Base-by-base conservation (phyloP, 2,329 filamentous ascomycete genomes). In the Lasiodiplodia sp. region DNA sequence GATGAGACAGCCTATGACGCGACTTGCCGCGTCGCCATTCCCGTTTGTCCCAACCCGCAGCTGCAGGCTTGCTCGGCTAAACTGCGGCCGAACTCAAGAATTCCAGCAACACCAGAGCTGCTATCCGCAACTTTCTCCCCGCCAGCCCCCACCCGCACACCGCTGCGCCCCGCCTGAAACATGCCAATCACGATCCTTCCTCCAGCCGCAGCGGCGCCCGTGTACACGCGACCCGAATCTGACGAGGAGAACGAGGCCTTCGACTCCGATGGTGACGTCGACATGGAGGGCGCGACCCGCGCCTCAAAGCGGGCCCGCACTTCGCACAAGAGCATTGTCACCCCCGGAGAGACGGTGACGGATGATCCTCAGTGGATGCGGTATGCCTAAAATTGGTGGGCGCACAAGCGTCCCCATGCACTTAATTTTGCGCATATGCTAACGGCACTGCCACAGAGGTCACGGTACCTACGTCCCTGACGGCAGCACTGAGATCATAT, bases 351-450 rank as follows among this genome's bases (percentile, higher is more conserved):
- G 78, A 83, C 91, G 70, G 92, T 98, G 74, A 97, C 95, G 12
- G 88, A 90, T 72, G 94, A 97, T 80, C 87, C 93, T n/a, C 94
- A 97, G 84, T 98, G 93, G 93, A 98, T 98, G 95, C 82, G 71
- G 71, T 72, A 68, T 18, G 68, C 18, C 38, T 8, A 28, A 47
- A n/a, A n/a, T 8, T 8, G 3, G 40, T 16, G n/a, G 11, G 11
- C 40, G 16, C 34, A 11, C 21, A n/a, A 21, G 21, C 56, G 55
- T 31, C 25, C 3, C n/a, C 28, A 8, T 21, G 16, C 31, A 23
- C 2, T 12, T 51, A 72, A 75, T 72, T 77, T 63, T 38, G 53
- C 37, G 11, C 47, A 28, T 51, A 44, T 44, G 47, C 47, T 55
- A 55, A 69, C 11, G n/a, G 10, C 21, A 38, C 38, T 25, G 28